A percentile compares a stretch with the other conserved stretches of the same genome.
Conservation (phyloP, 495 filamentous ascomycete genomes). For the Lepidopterella palustris region DNA sequence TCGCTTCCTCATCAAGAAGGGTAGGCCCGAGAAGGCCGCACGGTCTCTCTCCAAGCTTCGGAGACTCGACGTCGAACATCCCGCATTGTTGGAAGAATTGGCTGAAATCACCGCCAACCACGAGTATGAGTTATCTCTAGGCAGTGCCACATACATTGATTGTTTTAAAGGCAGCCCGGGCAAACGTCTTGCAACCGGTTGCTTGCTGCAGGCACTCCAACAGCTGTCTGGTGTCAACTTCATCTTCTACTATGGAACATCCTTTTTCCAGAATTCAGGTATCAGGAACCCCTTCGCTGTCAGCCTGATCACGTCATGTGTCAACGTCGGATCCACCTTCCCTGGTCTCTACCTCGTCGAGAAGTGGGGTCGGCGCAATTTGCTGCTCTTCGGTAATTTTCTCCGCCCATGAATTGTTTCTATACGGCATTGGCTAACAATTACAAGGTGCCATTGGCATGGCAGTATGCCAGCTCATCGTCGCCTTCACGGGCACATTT, state of each 20-base stretch:
- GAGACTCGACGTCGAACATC: constrained; percentile 52
- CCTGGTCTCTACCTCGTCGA: constrained; percentile 66
- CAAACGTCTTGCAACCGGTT: constrained; percentile 61
- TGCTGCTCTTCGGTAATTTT: constrained; percentile 64
- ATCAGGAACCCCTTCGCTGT: constrained; percentile 60
- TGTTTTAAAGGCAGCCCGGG: constrained; percentile 38
- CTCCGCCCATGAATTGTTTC: too few relatives aligned
- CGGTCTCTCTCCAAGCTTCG: constrained; percentile 44
- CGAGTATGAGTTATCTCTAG: constrained; percentile 62
- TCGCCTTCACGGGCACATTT: constrained; percentile 56
- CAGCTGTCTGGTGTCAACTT: constrained; percentile 70
- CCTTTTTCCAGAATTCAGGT: constrained; percentile 57
- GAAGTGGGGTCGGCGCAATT: constrained; percentile 59
- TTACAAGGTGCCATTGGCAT: constrained; percentile 64
- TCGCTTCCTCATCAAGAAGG: constrained; percentile 35
- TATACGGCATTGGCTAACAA: too few relatives aligned
- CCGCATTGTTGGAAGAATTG: constrained; percentile 59
- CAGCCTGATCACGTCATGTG: constrained; percentile 63
- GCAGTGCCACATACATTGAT: constrained; percentile 59
- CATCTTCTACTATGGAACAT: constrained; percentile 67
- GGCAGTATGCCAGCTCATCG: constrained; percentile 53
- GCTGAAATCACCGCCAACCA: constrained; percentile 66
- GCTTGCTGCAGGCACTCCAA: constrained; percentile 66
- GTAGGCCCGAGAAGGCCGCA: constrained; percentile 41
- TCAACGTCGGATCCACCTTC: constrained; percentile 68